phyloP scores from a whole-genome alignment of 1,284 basidiomycete genomes.

The Paramarasmius palmivorus region DNA sequence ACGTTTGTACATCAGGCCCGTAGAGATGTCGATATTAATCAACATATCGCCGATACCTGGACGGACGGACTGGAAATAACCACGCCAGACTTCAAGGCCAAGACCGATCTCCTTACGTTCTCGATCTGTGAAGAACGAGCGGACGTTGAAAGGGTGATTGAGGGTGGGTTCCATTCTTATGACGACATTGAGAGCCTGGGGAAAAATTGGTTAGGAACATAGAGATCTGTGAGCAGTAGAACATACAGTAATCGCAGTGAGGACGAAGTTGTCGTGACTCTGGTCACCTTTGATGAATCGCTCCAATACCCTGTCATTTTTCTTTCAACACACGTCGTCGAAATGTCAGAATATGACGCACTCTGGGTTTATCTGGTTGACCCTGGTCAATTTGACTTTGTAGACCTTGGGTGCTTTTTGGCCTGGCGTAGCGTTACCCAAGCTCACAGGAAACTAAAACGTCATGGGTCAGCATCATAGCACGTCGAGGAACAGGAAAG shows the following conservation, averaged over 20 bases:
- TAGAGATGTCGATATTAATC: conserved; percentile 65
- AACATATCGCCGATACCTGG: conserved; percentile 54
- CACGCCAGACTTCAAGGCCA: conserved; percentile 14
- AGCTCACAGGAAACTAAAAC: conserved; percentile 1
- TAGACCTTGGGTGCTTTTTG: conserved; percentile 43
- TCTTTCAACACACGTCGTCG: background rate
- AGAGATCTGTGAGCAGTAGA: background rate
- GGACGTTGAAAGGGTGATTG: conserved; percentile 58
- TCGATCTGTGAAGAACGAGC: conserved; percentile 58
- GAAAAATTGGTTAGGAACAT: background rate
- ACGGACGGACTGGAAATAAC: conserved; percentile 60
- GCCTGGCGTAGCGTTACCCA: background rate
- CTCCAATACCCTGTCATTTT: conserved; percentile 42
- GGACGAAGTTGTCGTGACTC: conserved; percentile 53
- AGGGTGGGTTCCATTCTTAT: conserved; percentile 60
- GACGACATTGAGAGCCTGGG: conserved; percentile 63
- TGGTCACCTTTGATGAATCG: conserved; percentile 58
- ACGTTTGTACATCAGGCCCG: conserved; percentile 60
- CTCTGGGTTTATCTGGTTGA: conserved; percentile 62
- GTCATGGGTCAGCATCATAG: background rate
- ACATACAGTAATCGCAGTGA: conserved; percentile 61
- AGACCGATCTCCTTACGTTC: conserved; percentile 49
- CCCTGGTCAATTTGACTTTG: conserved; percentile 52
- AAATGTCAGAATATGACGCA: conserved; percentile 28
- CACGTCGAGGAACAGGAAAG: background rate